Evolutionary conservation across 495 filamentous ascomycete species (phyloP).

Genomic region (Melanomma pulvis-pyrius): DNA sequence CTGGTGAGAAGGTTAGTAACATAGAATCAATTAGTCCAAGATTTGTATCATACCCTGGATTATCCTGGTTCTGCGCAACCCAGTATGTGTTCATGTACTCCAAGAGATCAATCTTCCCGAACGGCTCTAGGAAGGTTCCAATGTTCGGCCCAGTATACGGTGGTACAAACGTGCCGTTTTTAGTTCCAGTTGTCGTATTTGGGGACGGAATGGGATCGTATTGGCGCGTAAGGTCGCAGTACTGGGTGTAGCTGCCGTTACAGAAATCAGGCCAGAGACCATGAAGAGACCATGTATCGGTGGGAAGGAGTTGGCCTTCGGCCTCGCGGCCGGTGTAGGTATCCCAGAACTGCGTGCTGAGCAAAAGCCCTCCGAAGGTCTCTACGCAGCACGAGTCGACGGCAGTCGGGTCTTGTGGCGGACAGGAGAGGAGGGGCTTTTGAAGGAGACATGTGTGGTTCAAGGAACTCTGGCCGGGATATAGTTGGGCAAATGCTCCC

Average conservation of each 20-base stretch:
- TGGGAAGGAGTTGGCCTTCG: conserved; percentile 52
- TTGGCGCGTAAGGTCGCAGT: conserved; percentile 56
- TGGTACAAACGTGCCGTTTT: conserved; percentile 49
- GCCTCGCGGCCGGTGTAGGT: conserved; percentile 56
- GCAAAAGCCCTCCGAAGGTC: conserved; percentile 55
- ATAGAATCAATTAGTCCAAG: too few relatives aligned
- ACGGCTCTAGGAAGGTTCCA: conserved; percentile 50
- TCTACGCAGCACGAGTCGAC: conserved; percentile 57
- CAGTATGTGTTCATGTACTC: conserved; percentile 56
- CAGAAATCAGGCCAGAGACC: conserved; percentile 59
- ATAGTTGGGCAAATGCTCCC: conserved; percentile 9
- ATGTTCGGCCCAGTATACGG: conserved; percentile 52
- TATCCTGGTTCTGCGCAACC: conserved; percentile 50
- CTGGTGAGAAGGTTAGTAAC: conserved; percentile 30
- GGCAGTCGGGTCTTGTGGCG: conserved; percentile 44
- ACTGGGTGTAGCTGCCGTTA: conserved; percentile 56
- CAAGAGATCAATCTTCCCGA: conserved; percentile 53
- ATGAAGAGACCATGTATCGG: conserved; percentile 53
- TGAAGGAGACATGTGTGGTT: conserved; percentile 51
- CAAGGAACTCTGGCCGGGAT: conserved; percentile 43
- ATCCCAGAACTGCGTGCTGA: conserved; percentile 57
- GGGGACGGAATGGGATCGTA: conserved; percentile 56
- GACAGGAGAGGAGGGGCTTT: conserved; percentile 51
- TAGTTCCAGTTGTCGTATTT: conserved; percentile 54
- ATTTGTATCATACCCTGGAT: conserved; percentile 32